A percentile compares a stretch with the other conserved stretches of the same genome.
Conservation (phyloP, 2,329 filamentous ascomycete species). For the Hyphodiscus sp. region DNA sequence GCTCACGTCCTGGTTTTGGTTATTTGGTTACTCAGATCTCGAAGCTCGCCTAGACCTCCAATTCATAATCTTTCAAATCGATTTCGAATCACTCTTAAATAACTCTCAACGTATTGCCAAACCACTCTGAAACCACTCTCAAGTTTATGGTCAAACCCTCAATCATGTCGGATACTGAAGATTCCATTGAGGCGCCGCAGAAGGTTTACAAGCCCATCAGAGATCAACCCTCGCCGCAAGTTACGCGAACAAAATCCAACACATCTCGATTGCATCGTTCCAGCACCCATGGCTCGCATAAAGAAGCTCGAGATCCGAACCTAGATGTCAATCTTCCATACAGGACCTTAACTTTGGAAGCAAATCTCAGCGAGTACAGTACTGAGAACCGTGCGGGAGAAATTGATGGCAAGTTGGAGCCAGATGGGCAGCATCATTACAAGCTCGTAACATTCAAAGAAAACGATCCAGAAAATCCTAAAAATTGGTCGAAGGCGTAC, state of each 20-base stretch:
- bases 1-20: neutral
- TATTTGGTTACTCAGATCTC: neutral
- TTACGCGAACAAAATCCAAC: conserved; percentile 7
- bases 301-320: conserved; percentile 23
- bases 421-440: conserved; percentile 33
- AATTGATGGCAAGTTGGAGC: conserved; percentile 36
- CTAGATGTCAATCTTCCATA: conserved; percentile 54
- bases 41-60: neutral
- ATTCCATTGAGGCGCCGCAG: neutral
- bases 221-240: neutral
- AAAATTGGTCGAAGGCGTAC: conserved; percentile 73
- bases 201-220: neutral
- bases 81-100: too few species aligned
- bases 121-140: neutral
- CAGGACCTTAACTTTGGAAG: conserved; percentile 52
- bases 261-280: conserved; percentile 10
- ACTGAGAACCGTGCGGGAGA: conserved; percentile 54
- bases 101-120: too few species aligned
- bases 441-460: conserved; percentile 66
- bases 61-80: neutral
- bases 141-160: neutral
- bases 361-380: conserved; percentile 62
- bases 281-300: conserved; percentile 17
- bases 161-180: conserved; percentile 2
- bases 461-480: conserved; percentile 70